Evolutionary conservation across 2,329 filamentous ascomycete genomes (phyloP), one percentile per base, ranked within the genome.

Genomic region (Cladosporium halotolerans): DNA sequence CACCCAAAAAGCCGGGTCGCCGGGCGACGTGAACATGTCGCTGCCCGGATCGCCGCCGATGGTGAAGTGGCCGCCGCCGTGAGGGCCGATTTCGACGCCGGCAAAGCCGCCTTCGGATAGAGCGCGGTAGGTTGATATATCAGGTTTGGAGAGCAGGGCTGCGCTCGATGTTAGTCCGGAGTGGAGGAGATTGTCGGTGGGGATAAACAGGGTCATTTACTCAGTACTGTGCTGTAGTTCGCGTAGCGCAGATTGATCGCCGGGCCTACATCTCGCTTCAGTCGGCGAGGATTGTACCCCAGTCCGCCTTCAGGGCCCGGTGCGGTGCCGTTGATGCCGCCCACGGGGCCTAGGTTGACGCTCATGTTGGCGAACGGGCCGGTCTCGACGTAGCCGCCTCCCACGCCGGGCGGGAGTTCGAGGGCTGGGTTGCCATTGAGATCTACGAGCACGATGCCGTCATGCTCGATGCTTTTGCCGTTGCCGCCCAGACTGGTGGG

Each of bases 301-400:
- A 65, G 42, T 4, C 68, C 68, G 43, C 71, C 57, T 19, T 55
- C 36, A 2, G 45, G 40, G 10, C 70, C 60, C 13, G 52, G 52
- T 2, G 43, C 52, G 10, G 31, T 38, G 10, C 38, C 39, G 38
- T 42, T 18, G 2, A 47, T 32, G 11, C 69, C 65, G 2, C 64
- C 61, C 13, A 80, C 72, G 1, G 80, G 80, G 0, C 79, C 79
- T 0, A 76, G 67, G 53, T 73, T 74, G 32, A 74, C 69, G 2
- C 57, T 58, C 61, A 68, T 67, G 55, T 80, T 70, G 55, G 71
- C 72, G 62, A 80, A 78, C 0, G 78, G 78, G 0, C 78, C 78
- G 0, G 67, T 68, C 6, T 62, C 72, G 2, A 82, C 69, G 59
- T 78, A 81, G 2, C 77, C 78, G 33, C 79, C 79, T 14, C 79